These are phyloP conservation scores for Chalciporus pseudorubinellus DNA, from an alignment of 768 basidiomycete genomes.

Conservation along the genomic window DNA sequence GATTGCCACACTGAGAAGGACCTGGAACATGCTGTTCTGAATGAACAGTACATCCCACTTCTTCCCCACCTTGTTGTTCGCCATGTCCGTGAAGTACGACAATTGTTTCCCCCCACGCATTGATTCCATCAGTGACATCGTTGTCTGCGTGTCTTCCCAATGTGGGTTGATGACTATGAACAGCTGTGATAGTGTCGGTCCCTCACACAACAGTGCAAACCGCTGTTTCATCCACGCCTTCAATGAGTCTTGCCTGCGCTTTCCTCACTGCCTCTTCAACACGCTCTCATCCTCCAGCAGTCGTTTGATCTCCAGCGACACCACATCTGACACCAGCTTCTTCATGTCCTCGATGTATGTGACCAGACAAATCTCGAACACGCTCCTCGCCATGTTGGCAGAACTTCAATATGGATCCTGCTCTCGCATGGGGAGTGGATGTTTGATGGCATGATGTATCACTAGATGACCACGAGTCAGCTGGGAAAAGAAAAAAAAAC, in stretches of 20 bases:
- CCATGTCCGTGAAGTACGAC: neutral
- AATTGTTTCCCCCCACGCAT: neutral
- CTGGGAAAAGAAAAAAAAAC: too few relatives aligned
- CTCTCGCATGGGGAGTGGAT: neutral
- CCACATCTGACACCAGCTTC: neutral
- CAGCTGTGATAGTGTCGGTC: too few relatives aligned
- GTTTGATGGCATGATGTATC: neutral
- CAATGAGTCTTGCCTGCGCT: too few relatives aligned
- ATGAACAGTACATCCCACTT: neutral
- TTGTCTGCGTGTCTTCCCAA: too few relatives aligned
- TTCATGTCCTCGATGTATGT: slow-evolving; percentile 1
- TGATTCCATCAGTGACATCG: neutral
- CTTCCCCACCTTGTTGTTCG: neutral
- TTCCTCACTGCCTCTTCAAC: neutral
- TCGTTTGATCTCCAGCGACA: neutral
- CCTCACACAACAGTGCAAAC: too few relatives aligned
- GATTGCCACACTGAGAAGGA: neutral
- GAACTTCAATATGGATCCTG: neutral
- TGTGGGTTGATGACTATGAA: too few relatives aligned
- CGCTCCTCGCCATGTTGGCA: neutral
- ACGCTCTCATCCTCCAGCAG: neutral
- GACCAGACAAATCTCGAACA: neutral
- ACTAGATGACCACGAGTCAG: too few relatives aligned
- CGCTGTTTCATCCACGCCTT: too few relatives aligned
- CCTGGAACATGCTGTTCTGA: neutral